A percentile compares a stretch with the other conserved stretches of the same genome.
These are phyloP conservation scores for Candida maesae DNA, from an alignment of 805 yeast genomes.

Conservation along the genomic window DNA sequence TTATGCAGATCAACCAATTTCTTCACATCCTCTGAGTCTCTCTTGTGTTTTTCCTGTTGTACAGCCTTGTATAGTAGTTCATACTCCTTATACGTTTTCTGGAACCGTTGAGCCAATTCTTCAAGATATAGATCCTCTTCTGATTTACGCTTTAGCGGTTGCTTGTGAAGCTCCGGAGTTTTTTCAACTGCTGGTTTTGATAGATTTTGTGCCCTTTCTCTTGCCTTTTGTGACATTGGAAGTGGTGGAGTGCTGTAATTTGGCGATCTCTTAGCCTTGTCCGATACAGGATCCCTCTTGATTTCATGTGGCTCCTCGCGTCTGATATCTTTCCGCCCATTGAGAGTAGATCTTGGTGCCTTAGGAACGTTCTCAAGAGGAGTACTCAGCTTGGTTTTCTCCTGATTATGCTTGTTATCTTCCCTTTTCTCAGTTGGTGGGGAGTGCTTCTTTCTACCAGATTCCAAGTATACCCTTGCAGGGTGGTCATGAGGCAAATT, in stretches of 20 bases:
- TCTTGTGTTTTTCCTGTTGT: conserved; percentile 1
- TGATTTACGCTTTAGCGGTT: conserved; percentile 8
- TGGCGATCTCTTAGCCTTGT: background rate
- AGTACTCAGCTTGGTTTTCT: background rate
- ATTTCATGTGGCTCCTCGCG: no score
- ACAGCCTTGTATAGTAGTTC: conserved; percentile 36
- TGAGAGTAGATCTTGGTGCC: no score
- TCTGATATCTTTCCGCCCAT: no score
- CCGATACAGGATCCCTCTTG: background rate
- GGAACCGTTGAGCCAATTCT: conserved; percentile 45
- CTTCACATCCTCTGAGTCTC: conserved; percentile 25
- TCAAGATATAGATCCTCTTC: conserved; percentile 32
- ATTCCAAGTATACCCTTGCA: conserved; percentile 11
- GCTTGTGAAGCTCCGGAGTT: no score
- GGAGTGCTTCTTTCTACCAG: background rate
- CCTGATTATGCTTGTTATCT: no score
- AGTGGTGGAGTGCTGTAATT: background rate
- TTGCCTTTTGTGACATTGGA: background rate
- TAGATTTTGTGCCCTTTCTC: background rate
- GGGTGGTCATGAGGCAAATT: conserved; percentile 15
- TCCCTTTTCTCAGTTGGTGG: background rate
- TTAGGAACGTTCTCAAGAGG: no score
- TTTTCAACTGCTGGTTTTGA: conserved; percentile 14
- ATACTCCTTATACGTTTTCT: conserved; percentile 45
- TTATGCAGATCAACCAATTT: conserved; percentile 48